These are phyloP conservation scores for Erigeron philadelphicus DNA, from an alignment of 140 eudicot genomes.

Conservation along the genomic window DNA sequence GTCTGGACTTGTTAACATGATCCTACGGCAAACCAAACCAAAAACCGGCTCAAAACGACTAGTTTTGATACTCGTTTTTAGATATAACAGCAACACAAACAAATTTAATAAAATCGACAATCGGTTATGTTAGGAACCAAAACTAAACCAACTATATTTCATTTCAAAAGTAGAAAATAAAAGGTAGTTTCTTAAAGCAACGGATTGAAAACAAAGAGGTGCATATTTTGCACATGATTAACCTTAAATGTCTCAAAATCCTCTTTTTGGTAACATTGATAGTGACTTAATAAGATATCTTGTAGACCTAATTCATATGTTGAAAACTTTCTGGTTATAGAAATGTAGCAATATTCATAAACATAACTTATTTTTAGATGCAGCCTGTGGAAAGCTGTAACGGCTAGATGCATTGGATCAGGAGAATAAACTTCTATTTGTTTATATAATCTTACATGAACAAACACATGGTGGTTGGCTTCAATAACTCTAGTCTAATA, in stretches of 20 bases:
- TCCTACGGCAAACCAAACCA: too few species aligned
- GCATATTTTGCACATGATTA: too few species aligned
- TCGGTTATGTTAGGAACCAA: not conserved
- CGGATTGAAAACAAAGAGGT: too few species aligned
- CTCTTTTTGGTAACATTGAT: too few species aligned
- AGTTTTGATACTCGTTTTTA: too few species aligned
- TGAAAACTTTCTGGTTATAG: not conserved
- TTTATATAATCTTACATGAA: slow-evolving; percentile 10
- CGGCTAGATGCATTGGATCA: not conserved
- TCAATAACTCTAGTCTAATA: slow-evolving; percentile 13
- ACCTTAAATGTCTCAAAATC: too few species aligned
- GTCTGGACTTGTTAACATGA: too few species aligned
- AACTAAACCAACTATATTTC: not conserved
- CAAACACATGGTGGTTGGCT: slow-evolving; percentile 28
- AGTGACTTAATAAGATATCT: too few species aligned
- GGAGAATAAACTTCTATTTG: not conserved
- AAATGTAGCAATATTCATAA: not conserved
- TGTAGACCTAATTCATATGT: too few species aligned
- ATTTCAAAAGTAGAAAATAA: too few species aligned
- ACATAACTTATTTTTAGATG: not conserved
- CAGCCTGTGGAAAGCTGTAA: slow-evolving; percentile 13
- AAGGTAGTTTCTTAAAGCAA: too few species aligned
- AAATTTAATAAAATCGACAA: not conserved
- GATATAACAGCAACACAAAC: not conserved
- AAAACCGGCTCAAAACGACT: too few species aligned